Percentiles rank a stretch among this genome's conserved stretches.
phyloP scores from a whole-genome alignment of 257 asterid species.

The Linaria vulgaris region DNA sequence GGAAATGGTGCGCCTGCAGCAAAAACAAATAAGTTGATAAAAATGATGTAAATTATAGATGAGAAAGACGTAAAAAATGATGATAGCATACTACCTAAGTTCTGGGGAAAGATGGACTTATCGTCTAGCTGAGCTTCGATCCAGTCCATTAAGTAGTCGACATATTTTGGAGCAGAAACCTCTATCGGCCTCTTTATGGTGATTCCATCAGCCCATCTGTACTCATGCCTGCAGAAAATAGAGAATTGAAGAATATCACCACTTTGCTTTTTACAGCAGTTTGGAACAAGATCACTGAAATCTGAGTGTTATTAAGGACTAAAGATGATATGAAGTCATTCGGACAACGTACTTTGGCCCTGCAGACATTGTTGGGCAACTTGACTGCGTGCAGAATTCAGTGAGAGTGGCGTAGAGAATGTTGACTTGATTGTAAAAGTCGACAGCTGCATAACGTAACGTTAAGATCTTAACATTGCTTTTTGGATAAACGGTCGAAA shows the following conservation, averaged over 20 bases:
- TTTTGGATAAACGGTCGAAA: constrained; percentile 2
- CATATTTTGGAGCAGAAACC: constrained; percentile 63
- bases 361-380: constrained; percentile 58
- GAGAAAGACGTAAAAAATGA: neutral
- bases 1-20: constrained; percentile 46
- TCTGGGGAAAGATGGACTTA: constrained; percentile 48
- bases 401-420: constrained; percentile 51
- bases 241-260: neutral
- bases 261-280: neutral
- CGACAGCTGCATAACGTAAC: constrained; percentile 44
- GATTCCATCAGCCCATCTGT: constrained; percentile 63
- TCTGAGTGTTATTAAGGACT: neutral
- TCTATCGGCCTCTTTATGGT: constrained; percentile 47
- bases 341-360: constrained; percentile 45
- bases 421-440: constrained; percentile 51
- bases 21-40: neutral
- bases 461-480: constrained; percentile 20
- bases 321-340: constrained; percentile 1
- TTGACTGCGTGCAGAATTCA: constrained; percentile 53
- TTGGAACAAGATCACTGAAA: neutral
- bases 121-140: constrained; percentile 43
- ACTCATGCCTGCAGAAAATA: constrained; percentile 43
- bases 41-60: neutral
- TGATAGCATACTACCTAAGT: constrained; percentile 31
- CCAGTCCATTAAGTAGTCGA: constrained; percentile 53